A percentile compares a stretch with the other conserved stretches of the same genome.
These are phyloP conservation scores for Botryotinia calthae DNA, from an alignment of 2,329 filamentous ascomycete genomes.

Conservation along the genomic window DNA sequence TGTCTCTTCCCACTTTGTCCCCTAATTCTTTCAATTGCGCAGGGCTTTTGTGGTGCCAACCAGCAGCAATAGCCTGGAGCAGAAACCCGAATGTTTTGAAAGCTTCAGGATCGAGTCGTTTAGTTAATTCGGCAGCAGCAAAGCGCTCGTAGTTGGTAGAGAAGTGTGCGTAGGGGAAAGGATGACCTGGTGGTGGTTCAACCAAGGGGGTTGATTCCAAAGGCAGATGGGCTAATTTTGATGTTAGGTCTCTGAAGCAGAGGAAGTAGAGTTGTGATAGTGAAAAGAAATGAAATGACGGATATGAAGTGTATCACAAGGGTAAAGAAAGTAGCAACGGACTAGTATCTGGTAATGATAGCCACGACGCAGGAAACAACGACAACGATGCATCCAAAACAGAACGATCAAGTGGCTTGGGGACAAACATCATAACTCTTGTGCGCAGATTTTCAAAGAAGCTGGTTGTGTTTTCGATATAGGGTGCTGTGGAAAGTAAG, in stretches of 20 bases:
- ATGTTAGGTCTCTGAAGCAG: not conserved
- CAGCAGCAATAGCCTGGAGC: constrained; percentile 73
- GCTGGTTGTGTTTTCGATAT: constrained; percentile 58
- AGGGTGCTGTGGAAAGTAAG: constrained; percentile 60
- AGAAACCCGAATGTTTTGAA: constrained; percentile 70
- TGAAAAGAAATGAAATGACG: constrained; percentile 41
- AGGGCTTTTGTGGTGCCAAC: constrained; percentile 73
- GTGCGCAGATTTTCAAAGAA: constrained; percentile 63
- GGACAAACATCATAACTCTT: constrained; percentile 58
- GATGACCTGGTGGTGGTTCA: constrained; percentile 37
- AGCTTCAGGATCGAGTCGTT: constrained; percentile 57
- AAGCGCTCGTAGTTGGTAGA: constrained; percentile 78
- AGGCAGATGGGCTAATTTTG: constrained; percentile 42
- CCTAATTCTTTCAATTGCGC: constrained; percentile 64
- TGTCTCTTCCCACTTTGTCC: constrained; percentile 65
- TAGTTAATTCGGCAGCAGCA: constrained; percentile 73
- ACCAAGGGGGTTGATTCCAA: constrained; percentile 43
- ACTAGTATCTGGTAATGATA: constrained; percentile 57
- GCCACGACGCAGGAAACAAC: constrained; percentile 65
- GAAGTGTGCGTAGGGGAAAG: constrained; percentile 53
- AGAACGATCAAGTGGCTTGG: constrained; percentile 66
- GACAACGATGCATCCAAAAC: constrained; percentile 62
- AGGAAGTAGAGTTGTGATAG: constrained; percentile 69
- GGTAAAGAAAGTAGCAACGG: constrained; percentile 46
- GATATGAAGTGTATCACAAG: constrained; percentile 39